phyloP scores from a whole-genome alignment of 805 yeast genomes.

The Ogataea paraovalis region DNA sequence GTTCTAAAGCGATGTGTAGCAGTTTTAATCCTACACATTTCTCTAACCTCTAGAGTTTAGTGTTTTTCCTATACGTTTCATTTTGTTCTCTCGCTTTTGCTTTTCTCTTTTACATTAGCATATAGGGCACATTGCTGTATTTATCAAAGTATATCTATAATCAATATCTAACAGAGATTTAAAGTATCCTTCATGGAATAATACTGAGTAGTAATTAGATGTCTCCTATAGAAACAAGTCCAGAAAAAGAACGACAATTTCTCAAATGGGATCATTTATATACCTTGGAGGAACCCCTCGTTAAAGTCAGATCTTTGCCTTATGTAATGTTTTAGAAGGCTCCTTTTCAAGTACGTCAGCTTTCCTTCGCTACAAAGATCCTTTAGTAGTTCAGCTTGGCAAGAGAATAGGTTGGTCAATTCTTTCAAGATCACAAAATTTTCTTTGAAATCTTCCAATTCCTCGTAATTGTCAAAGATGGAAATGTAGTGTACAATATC shows the following conservation, averaged over 20 bases:
- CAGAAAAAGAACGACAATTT: too few relatives aligned
- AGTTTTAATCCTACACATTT: neutral
- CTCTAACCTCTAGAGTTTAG: neutral
- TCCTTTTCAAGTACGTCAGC: constrained; percentile 59
- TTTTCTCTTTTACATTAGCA: neutral
- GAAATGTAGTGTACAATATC: constrained; percentile 75
- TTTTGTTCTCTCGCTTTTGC: neutral
- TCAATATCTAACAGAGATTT: too few relatives aligned
- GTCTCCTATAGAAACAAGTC: too few relatives aligned
- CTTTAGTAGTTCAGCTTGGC: constrained; percentile 72
- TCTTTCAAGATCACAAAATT: constrained; percentile 54
- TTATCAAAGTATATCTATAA: too few relatives aligned
- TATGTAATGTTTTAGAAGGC: constrained; percentile 60
- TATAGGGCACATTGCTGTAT: neutral
- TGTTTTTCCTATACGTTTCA: neutral
- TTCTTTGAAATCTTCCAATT: constrained; percentile 50
- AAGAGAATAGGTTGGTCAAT: constrained; percentile 79
- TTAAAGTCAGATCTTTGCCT: constrained; percentile 68
- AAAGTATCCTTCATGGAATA: too few relatives aligned
- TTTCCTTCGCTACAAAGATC: constrained; percentile 82
- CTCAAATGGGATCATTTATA: constrained; percentile 16
- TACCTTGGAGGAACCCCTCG: constrained; percentile 36
- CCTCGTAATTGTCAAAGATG: constrained; percentile 21
- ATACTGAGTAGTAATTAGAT: too few relatives aligned
- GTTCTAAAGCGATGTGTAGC: constrained; percentile 1